Evolutionary conservation across 768 basidiomycete species (phyloP), one percentile per base, ranked within the genome.

Genomic region (Gloeostereum incarnatum): DNA sequence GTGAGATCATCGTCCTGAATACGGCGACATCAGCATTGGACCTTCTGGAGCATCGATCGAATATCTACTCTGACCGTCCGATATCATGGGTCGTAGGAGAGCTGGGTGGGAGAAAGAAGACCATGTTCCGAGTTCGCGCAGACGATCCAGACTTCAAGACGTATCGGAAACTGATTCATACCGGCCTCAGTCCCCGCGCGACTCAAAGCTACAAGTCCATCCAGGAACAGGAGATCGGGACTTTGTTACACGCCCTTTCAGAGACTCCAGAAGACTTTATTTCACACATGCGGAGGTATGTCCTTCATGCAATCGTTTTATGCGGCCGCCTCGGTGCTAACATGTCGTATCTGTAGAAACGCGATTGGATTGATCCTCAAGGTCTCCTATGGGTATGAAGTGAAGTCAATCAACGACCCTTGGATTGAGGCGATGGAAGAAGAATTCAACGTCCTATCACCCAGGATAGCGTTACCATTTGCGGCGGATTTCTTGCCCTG

Each of bases 31-130:
- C 68, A 6, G 63, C 72, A 3, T 52, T 58, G 36, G 65, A 74
- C 21, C 59, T 80, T 4, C 61, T 80, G 5, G 69, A 71, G 36
- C 60, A 61, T 40, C 66, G 75, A 14, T 65, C 71, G 21, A 53
- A 52, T 30, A 66, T 69, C 24, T 79, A 78, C 44, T 77, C 75
- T 4, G 74, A 75, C 43, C 65, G 75, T 6, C 75, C 73, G 2
- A 56, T 55, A 37, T 57, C 56, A 5, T 61, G 60, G 55, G 67
- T 71, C 64, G 65, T 57, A 42, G 54, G 61, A 36, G 60, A 60
- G 5, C 54, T 72, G 18, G 66, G 65, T 39, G 65, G 55, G 16
- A 62, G 68, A 8, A 61, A 59, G 22, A 50, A 59, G 39, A 45
- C 63, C 1, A 55, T 69, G 7, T 67, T n/a, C n/a, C n/a, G n/a